Percentiles rank a stretch among this genome's conserved stretches.
phyloP scores from a whole-genome alignment of 2,329 filamentous ascomycete species.

The Aspergillus flavus region DNA sequence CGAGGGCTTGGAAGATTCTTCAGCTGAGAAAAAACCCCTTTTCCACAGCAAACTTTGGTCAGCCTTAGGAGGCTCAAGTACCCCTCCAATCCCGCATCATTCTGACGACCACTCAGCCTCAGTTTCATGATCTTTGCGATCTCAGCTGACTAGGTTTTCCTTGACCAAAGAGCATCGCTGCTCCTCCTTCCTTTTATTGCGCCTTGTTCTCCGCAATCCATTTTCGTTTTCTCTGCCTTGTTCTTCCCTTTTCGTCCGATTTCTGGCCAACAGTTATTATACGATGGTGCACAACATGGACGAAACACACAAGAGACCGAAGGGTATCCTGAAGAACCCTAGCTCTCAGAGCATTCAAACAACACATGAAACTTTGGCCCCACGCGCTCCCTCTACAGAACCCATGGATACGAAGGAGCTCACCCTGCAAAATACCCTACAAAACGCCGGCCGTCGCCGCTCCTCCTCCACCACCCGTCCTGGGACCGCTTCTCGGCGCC shows the following conservation, averaged over 20 bases:
- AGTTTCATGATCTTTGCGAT: conserved; percentile 5
- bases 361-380: conserved; percentile 48
- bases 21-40: neutral
- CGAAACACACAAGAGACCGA: conserved; percentile 42
- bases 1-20: neutral
- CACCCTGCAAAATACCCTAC: conserved; percentile 89
- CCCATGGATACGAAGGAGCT: conserved; percentile 74
- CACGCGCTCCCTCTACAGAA: conserved; percentile 44
- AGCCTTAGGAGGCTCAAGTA: conserved; percentile 11
- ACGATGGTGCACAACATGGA: conserved; percentile 37
- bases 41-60: conserved; percentile 10
- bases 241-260: conserved; percentile 4
- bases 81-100: conserved; percentile 10
- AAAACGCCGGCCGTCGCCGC: conserved; percentile 86
- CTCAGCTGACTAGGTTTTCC: conserved; percentile 9
- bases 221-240: neutral
- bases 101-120: conserved; percentile 9
- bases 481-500: conserved; percentile 68
- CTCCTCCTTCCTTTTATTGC: neutral
- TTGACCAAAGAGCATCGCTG: neutral
- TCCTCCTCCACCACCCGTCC: conserved; percentile 74
- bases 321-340: conserved; percentile 84
- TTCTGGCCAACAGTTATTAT: neutral
- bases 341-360: conserved; percentile 53
- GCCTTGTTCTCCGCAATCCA: neutral